Evolutionary conservation across 2,329 filamentous ascomycete genomes (phyloP).

Genomic region (Verticillium albo-atrum): DNA sequence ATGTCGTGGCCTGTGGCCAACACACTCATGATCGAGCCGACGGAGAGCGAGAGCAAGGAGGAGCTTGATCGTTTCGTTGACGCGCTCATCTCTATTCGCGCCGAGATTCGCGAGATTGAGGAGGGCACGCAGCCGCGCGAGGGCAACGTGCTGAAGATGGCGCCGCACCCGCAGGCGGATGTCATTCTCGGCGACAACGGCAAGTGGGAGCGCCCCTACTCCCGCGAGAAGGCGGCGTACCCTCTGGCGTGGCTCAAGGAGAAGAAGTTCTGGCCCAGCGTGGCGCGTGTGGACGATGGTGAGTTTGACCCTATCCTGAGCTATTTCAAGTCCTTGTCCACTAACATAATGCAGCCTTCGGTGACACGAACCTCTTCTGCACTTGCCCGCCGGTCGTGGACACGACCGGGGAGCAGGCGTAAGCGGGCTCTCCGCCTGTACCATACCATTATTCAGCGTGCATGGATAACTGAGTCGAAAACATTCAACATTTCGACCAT

Average conservation of each 20-base stretch:
- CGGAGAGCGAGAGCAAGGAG: constrained; percentile 85
- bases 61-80: constrained; percentile 94
- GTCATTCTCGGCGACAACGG: constrained; percentile 57
- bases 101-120: constrained; percentile 81
- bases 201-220: constrained; percentile 80
- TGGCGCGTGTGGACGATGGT: constrained; percentile 86
- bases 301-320: constrained; percentile 31
- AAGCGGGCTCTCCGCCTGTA: not conserved
- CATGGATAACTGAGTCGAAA: not conserved
- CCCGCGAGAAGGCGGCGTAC: constrained; percentile 79
- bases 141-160: constrained; percentile 82
- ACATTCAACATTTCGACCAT: constrained; percentile 9
- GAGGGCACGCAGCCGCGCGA: constrained; percentile 69
- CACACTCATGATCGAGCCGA: constrained; percentile 97
- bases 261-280: constrained; percentile 97
- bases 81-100: constrained; percentile 78
- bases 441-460: constrained; percentile 3
- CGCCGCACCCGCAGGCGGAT: constrained; percentile 82
- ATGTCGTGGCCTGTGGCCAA: constrained; percentile 96
- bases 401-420: constrained; percentile 30
- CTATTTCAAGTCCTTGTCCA: not conserved
- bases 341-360: constrained; percentile 60
- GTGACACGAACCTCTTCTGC: constrained; percentile 91
- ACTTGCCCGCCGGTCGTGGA: constrained; percentile 83
- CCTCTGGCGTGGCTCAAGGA: constrained; percentile 76